A percentile compares a stretch with the other conserved stretches of the same genome.
Conservation (phyloP, 23 red algal genomes). For the Cyanidioschyzon merolae region DNA sequence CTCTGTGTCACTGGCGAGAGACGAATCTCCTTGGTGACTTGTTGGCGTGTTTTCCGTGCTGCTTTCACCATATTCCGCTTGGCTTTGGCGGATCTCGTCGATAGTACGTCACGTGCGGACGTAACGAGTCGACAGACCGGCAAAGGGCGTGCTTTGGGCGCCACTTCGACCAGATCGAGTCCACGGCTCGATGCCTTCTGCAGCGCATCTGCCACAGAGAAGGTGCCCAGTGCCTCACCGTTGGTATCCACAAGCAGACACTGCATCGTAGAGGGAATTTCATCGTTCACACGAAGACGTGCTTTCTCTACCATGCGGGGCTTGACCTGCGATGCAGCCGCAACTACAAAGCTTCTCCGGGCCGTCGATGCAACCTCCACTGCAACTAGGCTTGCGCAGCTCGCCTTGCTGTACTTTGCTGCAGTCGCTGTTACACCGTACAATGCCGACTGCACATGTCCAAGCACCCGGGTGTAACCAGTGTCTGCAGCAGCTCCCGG, state of each 20-base stretch:
- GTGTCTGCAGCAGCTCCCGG: too few species aligned
- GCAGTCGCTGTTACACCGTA: too few species aligned
- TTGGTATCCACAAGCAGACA: neutral
- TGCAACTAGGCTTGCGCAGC: too few species aligned
- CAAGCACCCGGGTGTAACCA: too few species aligned
- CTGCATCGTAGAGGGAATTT: neutral
- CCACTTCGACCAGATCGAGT: constrained; percentile 8
- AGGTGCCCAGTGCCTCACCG: neutral
- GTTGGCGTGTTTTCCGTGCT: neutral
- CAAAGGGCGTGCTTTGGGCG: neutral
- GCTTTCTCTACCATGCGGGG: neutral
- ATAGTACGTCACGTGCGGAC: neutral
- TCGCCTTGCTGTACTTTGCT: too few species aligned
- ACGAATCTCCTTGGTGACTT: constrained; percentile 45
- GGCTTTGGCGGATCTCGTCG: neutral
- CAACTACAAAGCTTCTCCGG: too few species aligned
- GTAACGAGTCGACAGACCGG: neutral
- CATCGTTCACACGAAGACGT: neutral
- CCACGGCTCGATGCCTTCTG: neutral
- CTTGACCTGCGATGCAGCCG: too few species aligned
- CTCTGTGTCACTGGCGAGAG: constrained; percentile 44
- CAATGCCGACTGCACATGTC: too few species aligned
- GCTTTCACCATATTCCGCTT: neutral
- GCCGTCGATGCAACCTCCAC: too few species aligned
- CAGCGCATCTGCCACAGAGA: neutral